Evolutionary conservation across 305 asterid species (phyloP).

Genomic region (Solanum hybrid): DNA sequence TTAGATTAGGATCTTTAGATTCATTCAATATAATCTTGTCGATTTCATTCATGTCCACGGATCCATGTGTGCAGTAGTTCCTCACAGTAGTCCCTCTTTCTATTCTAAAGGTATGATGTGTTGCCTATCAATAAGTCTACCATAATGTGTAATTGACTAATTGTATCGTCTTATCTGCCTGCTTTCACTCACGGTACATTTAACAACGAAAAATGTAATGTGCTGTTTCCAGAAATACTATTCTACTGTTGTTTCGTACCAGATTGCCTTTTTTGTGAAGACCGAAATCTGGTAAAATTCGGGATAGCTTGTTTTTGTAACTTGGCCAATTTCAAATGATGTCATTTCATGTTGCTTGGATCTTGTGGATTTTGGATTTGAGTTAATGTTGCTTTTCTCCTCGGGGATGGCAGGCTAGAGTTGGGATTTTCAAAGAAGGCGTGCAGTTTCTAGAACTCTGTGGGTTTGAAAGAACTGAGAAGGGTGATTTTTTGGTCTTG

Average conservation of each 20-base stretch:
- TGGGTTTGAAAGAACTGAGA: slow-evolving; percentile 50
- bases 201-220: not conserved
- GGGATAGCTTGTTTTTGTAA: not conserved
- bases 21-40: not conserved
- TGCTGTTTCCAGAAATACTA: not conserved
- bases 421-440: slow-evolving; percentile 51
- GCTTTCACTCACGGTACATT: not conserved
- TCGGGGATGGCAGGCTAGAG: slow-evolving; percentile 45
- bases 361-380: not conserved
- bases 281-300: not conserved
- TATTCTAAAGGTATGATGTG: not conserved
- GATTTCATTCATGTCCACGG: not conserved
- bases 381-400: not conserved
- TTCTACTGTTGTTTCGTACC: not conserved
- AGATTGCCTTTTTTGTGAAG: not conserved
- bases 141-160: not conserved
- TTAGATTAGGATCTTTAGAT: not conserved
- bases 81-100: not conserved
- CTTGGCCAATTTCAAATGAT: not conserved
- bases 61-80: not conserved
- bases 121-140: not conserved
- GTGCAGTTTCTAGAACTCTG: slow-evolving; percentile 57
- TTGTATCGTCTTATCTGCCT: not conserved
- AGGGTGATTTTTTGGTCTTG: slow-evolving; percentile 31
- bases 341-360: not conserved